Evolutionary conservation across 2,329 filamentous ascomycete genomes (phyloP).

Genomic region (Bertia moriformis): DNA sequence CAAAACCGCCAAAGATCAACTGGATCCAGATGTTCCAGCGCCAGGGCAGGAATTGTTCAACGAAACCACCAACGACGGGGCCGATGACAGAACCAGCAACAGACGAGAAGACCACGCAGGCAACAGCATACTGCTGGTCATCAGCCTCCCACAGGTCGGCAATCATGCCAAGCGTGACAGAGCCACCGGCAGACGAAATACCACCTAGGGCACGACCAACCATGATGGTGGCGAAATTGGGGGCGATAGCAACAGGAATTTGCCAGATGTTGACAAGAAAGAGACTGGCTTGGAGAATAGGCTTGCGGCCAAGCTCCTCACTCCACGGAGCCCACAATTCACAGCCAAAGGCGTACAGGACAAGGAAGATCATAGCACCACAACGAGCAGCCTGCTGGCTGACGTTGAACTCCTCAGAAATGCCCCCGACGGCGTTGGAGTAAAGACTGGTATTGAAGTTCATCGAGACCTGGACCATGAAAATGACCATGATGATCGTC

Average conservation of each 20-base stretch:
- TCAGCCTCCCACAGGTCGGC: slow-evolving; percentile 61
- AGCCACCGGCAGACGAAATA: slow-evolving; percentile 57
- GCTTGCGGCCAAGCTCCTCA: slow-evolving; percentile 67
- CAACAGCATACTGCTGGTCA: slow-evolving; percentile 60
- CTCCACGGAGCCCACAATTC: slow-evolving; percentile 82
- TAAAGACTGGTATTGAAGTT: slow-evolving; percentile 68
- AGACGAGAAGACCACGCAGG: slow-evolving; percentile 65
- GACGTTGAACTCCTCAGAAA: slow-evolving; percentile 52
- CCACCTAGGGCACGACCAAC: slow-evolving; percentile 58
- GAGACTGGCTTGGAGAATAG: slow-evolving; percentile 58
- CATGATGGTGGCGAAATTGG: slow-evolving; percentile 58
- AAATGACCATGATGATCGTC: slow-evolving; percentile 59
- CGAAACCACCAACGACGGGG: slow-evolving; percentile 66
- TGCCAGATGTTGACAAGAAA: slow-evolving; percentile 68
- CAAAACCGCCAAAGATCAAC: slow-evolving; percentile 59
- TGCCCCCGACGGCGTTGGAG: slow-evolving; percentile 53
- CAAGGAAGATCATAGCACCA: slow-evolving; percentile 65
- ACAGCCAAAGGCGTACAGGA: slow-evolving; percentile 72
- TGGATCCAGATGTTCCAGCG: slow-evolving; percentile 75
- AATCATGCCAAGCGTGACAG: slow-evolving; percentile 62
- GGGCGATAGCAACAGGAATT: slow-evolving; percentile 56
- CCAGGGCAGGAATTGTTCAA: slow-evolving; percentile 54
- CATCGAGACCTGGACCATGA: slow-evolving; percentile 62
- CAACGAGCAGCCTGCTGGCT: slow-evolving; percentile 54
- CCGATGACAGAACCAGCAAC: slow-evolving; percentile 66